phyloP scores from a whole-genome alignment of 805 yeast species.

The Clavispora vitiphila region DNA sequence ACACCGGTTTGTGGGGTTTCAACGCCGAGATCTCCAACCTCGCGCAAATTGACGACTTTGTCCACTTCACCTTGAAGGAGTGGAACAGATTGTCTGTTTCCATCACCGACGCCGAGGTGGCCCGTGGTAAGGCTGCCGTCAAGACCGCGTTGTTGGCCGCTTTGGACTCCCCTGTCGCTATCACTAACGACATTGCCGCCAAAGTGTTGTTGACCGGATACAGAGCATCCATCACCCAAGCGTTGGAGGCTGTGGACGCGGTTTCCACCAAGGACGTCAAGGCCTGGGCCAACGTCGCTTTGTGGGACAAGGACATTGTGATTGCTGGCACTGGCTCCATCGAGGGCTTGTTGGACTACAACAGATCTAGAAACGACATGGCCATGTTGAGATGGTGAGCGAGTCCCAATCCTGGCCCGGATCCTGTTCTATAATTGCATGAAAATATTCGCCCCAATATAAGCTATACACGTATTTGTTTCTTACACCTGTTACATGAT shows the following conservation, averaged over 20 bases:
- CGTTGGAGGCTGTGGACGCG: conserved; percentile 58
- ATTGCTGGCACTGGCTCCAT: conserved; percentile 81
- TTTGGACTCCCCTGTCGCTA: conserved; percentile 45
- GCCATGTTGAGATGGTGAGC: conserved; percentile 71
- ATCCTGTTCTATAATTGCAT: conserved; percentile 16
- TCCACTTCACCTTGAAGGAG: conserved; percentile 75
- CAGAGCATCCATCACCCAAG: conserved; percentile 56
- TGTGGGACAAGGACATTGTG: conserved; percentile 83
- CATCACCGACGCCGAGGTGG: conserved; percentile 70
- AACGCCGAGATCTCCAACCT: conserved; percentile 60
- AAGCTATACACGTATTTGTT: conserved; percentile 2
- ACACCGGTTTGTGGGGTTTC: conserved; percentile 83
- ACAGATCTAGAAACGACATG: conserved; percentile 85
- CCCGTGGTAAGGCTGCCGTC: conserved; percentile 68
- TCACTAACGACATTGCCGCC: conserved; percentile 54
- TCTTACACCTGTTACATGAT: conserved; percentile 45
- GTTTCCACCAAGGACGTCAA: conserved; percentile 56
- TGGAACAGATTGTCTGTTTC: conserved; percentile 83
- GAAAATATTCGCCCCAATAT: conserved; percentile 8
- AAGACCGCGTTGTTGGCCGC: conserved; percentile 56
- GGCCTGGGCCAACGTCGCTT: conserved; percentile 68
- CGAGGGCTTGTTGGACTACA: conserved; percentile 79
- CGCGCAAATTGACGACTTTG: conserved; percentile 56
- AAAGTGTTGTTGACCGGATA: conserved; percentile 58
- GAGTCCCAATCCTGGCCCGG: conserved; percentile 3